Evolutionary conservation across 306 rosid genomes (phyloP), one percentile per base, ranked within the genome.

Genomic region (Vicia sativa): DNA sequence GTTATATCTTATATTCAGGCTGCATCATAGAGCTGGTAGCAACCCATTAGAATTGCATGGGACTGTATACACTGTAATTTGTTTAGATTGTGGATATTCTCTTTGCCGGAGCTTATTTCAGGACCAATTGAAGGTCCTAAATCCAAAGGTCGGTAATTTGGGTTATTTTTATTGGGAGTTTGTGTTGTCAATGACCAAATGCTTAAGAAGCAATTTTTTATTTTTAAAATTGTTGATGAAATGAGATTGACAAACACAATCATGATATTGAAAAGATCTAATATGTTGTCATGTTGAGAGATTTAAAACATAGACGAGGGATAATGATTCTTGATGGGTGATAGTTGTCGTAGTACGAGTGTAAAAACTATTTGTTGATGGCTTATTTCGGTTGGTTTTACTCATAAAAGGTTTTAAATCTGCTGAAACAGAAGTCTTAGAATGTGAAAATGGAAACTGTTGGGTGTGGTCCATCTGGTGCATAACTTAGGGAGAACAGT

Each of bases 21-120:
- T 92, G 74, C 98, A 92, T 83, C 98, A 92, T 62, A 88, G 86
- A 15, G 96, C 98, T 74, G 96, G 98, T 73, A 89, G 98, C 83
- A 75, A 87, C 78, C 96, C 98, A 38, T 85, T 92, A 62, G 98
- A 92, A 76, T 60, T 92, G 76, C 98, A 92, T 83, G 98, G 98
- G 48, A 92, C 96, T 76, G 98, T 92, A 41, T 89, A 92, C 73
- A 74, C 87, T 48, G 96, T 89, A 55, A 65, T 80, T 59, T 92
- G 98, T 83, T 50, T 83, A 75, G 82, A 86, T 49, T 92, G 96
- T 58, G 86, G 89, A 48, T 85, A 83, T 81, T 89, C 98, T 57
- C 67, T 81, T 50, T 70, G 73, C 60, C 89, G 98, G 65, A 74
- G 74, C 78, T 67, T 70, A 44, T 92, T 92, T 86, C 98, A 92